phyloP scores from a whole-genome alignment of 129 eudicot species.

The Gnaphalium uliginosum region DNA sequence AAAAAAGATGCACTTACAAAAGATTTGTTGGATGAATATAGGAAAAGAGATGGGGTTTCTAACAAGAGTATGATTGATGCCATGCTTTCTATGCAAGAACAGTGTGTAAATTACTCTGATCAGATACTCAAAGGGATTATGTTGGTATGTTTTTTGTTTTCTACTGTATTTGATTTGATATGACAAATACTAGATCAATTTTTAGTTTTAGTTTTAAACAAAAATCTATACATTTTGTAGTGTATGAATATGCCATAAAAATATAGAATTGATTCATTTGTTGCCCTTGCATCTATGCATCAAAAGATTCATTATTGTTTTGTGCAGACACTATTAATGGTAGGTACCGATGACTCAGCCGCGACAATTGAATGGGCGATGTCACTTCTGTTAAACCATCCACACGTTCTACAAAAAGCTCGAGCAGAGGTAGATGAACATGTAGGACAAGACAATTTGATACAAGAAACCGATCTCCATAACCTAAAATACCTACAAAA shows the following conservation, averaged over 20 bases:
- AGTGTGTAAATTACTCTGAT: slow-evolving; percentile 48
- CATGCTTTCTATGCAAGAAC: slow-evolving; percentile 48
- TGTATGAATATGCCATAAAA: not conserved
- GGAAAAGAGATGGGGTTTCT: slow-evolving; percentile 21
- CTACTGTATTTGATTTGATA: too few relatives aligned
- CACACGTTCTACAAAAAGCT: slow-evolving; percentile 38
- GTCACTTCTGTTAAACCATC: slow-evolving; percentile 53
- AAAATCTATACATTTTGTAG: too few relatives aligned
- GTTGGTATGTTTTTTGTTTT: slow-evolving; percentile 27
- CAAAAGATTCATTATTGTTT: not conserved
- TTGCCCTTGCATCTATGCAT: not conserved
- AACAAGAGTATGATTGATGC: slow-evolving; percentile 41
- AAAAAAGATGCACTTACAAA: slow-evolving; percentile 44
- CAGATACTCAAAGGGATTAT: slow-evolving; percentile 48
- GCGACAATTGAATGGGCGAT: slow-evolving; percentile 49
- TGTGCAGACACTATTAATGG: slow-evolving; percentile 37
- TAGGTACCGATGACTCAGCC: slow-evolving; percentile 45
- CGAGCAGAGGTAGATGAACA: slow-evolving; percentile 40
- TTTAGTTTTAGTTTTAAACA: too few relatives aligned
- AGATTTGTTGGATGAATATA: slow-evolving; percentile 38
- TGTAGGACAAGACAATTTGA: slow-evolving; percentile 36
- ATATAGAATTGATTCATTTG: not conserved
- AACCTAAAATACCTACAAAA: slow-evolving; percentile 44
- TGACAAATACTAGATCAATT: too few relatives aligned
- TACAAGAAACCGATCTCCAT: slow-evolving; percentile 39